phyloP scores from a whole-genome alignment of 208 protist species.

The Porcisia deanei region DNA sequence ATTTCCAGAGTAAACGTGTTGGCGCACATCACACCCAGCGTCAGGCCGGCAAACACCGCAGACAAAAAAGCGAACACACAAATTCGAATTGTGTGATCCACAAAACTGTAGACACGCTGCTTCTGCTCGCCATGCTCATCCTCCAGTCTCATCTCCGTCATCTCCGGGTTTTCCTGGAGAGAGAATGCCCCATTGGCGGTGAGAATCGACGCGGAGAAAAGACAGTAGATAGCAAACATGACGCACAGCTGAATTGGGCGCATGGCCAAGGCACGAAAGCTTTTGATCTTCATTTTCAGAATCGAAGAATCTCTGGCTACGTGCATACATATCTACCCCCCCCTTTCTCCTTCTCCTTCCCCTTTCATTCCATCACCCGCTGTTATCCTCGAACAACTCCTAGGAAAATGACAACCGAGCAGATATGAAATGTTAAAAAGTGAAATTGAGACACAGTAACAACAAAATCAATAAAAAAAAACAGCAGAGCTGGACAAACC shows the following conservation, averaged over 20 bases:
- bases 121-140: slow-evolving; percentile 35
- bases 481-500: not conserved
- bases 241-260: slow-evolving; percentile 17
- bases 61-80: slow-evolving; percentile 74
- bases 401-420: no score
- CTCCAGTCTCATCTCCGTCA: slow-evolving; percentile 15
- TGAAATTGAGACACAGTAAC: no score
- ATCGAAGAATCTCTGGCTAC: not conserved
- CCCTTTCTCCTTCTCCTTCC: not conserved
- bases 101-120: slow-evolving; percentile 66
- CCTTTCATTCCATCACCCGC: no score
- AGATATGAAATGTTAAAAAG: no score
- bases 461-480: no score
- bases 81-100: slow-evolving; percentile 57
- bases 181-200: slow-evolving; percentile 2
- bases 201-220: slow-evolving; percentile 4
- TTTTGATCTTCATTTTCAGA: not conserved
- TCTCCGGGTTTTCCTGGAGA: not conserved
- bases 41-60: slow-evolving; percentile 87
- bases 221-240: slow-evolving; percentile 13
- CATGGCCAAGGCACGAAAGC: slow-evolving; percentile 10
- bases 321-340: not conserved
- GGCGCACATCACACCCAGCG: slow-evolving; percentile 89
- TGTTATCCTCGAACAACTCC: no score
- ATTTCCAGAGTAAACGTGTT: slow-evolving; percentile 88